Evolutionary conservation across 306 rosid species (phyloP).

Genomic region (Hippophae tibetana): DNA sequence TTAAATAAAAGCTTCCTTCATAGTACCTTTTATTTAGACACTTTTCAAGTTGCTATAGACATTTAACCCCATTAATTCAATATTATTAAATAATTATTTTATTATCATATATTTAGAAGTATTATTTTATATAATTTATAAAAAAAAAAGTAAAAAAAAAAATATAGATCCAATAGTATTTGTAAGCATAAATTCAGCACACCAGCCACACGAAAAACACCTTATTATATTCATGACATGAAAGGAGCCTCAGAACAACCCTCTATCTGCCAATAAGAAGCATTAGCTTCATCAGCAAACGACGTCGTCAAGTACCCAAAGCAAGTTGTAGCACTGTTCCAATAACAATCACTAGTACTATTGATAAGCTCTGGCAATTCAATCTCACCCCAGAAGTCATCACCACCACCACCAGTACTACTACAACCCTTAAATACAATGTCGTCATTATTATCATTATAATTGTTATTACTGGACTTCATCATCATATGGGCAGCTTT

Average conservation of each 20-base stretch:
- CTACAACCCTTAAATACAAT: not conserved
- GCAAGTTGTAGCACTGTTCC: conserved; percentile 7
- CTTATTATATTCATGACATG: conserved; percentile 3
- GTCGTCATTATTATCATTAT: conserved; percentile 5
- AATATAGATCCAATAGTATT: too few species aligned
- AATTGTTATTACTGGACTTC: not conserved
- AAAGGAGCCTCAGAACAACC: conserved; percentile 18
- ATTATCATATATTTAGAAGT: too few species aligned
- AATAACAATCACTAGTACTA: conserved; percentile 9
- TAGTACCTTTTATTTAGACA: too few species aligned
- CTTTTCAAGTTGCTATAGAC: too few species aligned
- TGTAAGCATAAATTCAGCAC: not conserved
- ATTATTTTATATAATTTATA: too few species aligned
- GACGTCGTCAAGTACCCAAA: conserved; percentile 23
- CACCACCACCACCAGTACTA: conserved; percentile 14
- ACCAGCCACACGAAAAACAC: not conserved
- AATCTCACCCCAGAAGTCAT: conserved; percentile 76
- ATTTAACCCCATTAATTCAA: too few species aligned
- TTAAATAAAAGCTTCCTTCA: too few species aligned
- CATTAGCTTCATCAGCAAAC: conserved; percentile 5
- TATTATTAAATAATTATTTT: too few species aligned
- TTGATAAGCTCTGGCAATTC: conserved; percentile 61
- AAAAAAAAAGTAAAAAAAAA: too few species aligned
- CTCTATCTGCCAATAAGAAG: not conserved
- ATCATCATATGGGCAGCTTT: conserved; percentile 42